These are phyloP conservation scores for Xylaria cubensis DNA, from an alignment of 495 filamentous ascomycete genomes.

Conservation along the genomic window DNA sequence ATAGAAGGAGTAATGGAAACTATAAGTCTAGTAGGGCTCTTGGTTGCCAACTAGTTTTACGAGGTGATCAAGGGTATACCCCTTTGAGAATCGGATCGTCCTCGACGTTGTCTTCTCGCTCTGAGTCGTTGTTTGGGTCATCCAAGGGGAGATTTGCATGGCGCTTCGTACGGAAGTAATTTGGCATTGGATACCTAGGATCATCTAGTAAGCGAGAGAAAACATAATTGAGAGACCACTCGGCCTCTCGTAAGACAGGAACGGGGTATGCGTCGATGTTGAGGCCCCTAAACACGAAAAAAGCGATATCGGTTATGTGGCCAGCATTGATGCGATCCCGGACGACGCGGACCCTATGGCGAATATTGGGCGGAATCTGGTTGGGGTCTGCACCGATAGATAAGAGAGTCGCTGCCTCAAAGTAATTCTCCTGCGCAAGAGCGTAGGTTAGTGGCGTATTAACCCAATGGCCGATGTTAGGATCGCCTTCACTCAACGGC, in stretches of 20 bases:
- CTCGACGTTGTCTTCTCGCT: background rate
- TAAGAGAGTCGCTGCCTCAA: background rate
- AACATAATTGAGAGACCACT: background rate
- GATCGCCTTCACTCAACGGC: too few species aligned
- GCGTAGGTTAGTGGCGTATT: background rate
- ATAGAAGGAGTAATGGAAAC: background rate
- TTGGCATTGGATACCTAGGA: background rate
- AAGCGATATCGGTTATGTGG: background rate
- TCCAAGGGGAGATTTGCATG: background rate
- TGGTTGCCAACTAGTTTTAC: background rate
- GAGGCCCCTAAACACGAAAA: background rate
- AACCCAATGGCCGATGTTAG: background rate
- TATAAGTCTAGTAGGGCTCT: background rate
- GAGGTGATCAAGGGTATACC: background rate
- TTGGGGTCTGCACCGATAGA: background rate
- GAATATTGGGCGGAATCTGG: conserved; percentile 1
- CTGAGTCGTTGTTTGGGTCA: background rate
- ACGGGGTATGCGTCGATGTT: background rate
- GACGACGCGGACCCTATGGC: background rate
- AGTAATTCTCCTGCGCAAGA: background rate
- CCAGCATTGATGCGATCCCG: background rate
- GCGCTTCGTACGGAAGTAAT: background rate
- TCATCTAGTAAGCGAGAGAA: background rate
- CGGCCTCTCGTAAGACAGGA: background rate
- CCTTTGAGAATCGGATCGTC: background rate